phyloP scores from a whole-genome alignment of 2,329 filamentous ascomycete species.

The Zymoseptoria pseudotritici region DNA sequence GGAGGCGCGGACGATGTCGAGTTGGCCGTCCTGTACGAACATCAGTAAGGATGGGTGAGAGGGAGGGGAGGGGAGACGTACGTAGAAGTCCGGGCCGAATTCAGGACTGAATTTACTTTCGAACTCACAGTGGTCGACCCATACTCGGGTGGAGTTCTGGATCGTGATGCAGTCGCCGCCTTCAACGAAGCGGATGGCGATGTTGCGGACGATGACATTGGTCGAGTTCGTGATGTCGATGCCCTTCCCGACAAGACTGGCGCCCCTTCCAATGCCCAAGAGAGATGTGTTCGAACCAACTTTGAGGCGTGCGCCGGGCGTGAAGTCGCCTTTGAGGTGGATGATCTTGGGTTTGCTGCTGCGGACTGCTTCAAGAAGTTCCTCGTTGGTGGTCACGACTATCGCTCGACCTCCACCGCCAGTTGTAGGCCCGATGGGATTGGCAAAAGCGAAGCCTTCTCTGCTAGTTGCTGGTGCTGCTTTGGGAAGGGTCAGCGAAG shows the following conservation, averaged over 20 bases:
- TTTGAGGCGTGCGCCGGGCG: constrained; percentile 36
- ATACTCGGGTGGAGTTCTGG: constrained; percentile 40
- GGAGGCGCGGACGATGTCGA: constrained; percentile 40
- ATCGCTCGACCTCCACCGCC: constrained; percentile 32
- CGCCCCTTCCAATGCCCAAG: constrained; percentile 32
- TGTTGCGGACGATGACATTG: constrained; percentile 39
- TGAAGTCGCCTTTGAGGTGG: constrained; percentile 38
- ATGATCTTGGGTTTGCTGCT: constrained; percentile 37
- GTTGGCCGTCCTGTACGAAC: constrained; percentile 34
- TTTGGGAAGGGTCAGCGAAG: not conserved
- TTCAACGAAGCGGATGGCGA: constrained; percentile 30
- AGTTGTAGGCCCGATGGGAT: constrained; percentile 28
- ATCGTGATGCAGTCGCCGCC: constrained; percentile 40
- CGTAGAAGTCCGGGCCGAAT: constrained; percentile 20
- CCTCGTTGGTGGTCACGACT: constrained; percentile 30
- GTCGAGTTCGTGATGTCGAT: constrained; percentile 31
- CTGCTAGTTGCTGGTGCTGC: not conserved
- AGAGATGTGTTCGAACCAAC: constrained; percentile 43
- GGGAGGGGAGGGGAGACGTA: not conserved
- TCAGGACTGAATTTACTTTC: constrained; percentile 32
- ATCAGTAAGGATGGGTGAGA: not conserved
- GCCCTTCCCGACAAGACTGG: constrained; percentile 32
- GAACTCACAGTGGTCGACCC: constrained; percentile 45
- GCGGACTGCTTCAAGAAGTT: constrained; percentile 39
- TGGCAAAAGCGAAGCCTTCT: constrained; percentile 18